phyloP scores from a whole-genome alignment of 371 early-diverging fungal species.

The Apophysomyces trapeziformis region DNA sequence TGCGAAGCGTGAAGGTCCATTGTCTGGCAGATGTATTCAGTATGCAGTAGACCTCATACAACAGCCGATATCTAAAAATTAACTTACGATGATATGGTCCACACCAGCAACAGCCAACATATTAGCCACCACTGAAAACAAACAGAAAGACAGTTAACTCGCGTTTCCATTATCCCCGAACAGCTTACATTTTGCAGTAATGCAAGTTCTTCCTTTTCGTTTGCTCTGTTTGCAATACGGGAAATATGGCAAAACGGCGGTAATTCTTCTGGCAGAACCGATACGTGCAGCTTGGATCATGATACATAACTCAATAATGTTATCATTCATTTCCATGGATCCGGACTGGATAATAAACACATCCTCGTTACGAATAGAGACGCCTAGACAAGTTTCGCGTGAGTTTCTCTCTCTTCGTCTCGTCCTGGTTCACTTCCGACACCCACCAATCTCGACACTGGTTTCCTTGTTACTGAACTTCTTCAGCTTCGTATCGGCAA shows the following conservation, averaged over 20 bases:
- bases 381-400: slow-evolving; percentile 56
- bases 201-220: slow-evolving; percentile 96
- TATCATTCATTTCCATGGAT: slow-evolving; percentile 88
- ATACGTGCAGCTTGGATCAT: slow-evolving; percentile 95
- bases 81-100: slow-evolving; percentile 88
- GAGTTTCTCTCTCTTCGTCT: not conserved
- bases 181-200: slow-evolving; percentile 87
- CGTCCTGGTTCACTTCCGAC: not conserved
- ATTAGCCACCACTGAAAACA: slow-evolving; percentile 82
- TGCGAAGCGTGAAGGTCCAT: slow-evolving; percentile 94
- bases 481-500: slow-evolving; percentile 52
- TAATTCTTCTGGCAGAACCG: slow-evolving; percentile 88
- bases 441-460: slow-evolving; percentile 27
- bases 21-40: slow-evolving; percentile 51
- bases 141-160: not conserved
- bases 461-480: slow-evolving; percentile 38
- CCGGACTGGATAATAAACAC: slow-evolving; percentile 98
- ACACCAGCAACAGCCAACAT: slow-evolving; percentile 96
- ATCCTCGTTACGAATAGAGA: slow-evolving; percentile 94
- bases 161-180: no score
- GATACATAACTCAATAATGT: slow-evolving; percentile 95
- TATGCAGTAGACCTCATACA: no score
- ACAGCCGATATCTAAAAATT: not conserved
- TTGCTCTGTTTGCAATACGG: slow-evolving; percentile 97
- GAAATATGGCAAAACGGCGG: slow-evolving; percentile 93